These are phyloP conservation scores for Penicillium sp. DNA, from an alignment of 2,329 filamentous ascomycete species.

Conservation along the genomic window DNA sequence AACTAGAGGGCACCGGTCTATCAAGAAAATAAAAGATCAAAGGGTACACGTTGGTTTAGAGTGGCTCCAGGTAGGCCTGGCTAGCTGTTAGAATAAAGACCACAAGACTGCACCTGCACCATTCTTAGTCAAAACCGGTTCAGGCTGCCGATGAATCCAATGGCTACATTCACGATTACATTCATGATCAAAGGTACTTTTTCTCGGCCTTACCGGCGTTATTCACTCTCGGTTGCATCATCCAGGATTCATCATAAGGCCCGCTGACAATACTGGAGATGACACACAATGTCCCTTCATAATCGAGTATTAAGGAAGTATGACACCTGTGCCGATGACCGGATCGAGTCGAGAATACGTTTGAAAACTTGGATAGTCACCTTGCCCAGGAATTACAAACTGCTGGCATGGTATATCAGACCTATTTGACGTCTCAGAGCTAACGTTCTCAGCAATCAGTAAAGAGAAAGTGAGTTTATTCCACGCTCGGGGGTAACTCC, in stretches of 20 bases:
- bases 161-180: not conserved
- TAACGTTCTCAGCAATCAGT: not conserved
- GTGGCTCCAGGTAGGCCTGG: not conserved
- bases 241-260: not conserved
- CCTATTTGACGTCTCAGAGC: not conserved
- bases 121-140: not conserved
- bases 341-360: not conserved
- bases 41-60: too few species aligned
- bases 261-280: not conserved
- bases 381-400: not conserved
- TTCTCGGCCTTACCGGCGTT: not conserved
- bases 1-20: too few species aligned
- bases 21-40: too few species aligned
- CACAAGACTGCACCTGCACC: not conserved
- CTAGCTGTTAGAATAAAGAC: not conserved
- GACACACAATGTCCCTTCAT: not conserved
- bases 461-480: not conserved
- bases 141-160: not conserved
- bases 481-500: not conserved
- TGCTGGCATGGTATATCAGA: not conserved
- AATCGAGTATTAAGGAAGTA: not conserved
- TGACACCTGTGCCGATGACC: not conserved
- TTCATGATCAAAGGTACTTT: not conserved
- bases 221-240: not conserved
- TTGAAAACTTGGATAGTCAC: not conserved